phyloP scores from a whole-genome alignment of 805 yeast species.

The Yamadazyma olivae region DNA sequence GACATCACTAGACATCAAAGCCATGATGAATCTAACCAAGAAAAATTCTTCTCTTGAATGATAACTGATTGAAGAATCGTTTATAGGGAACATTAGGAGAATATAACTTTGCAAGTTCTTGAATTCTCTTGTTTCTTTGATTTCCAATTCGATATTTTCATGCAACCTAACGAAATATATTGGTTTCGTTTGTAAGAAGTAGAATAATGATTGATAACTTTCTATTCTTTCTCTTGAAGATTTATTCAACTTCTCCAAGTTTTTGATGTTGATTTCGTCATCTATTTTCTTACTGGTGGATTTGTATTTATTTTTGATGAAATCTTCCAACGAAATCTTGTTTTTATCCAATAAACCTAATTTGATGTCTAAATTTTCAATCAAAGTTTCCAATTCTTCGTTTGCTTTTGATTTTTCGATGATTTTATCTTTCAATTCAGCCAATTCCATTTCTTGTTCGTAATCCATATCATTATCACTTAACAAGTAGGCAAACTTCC shows the following conservation, averaged over 20 bases:
- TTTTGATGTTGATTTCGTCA: constrained; percentile 16
- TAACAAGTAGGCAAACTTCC: constrained; percentile 71
- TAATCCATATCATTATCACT: constrained; percentile 72
- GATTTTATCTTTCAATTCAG: constrained; percentile 64
- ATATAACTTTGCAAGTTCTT: constrained; percentile 22
- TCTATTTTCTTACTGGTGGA: constrained; percentile 15
- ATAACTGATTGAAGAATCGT: constrained; percentile 22
- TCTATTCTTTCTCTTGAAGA: constrained; percentile 54
- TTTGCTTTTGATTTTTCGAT: constrained; percentile 67
- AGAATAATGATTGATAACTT: constrained; percentile 73
- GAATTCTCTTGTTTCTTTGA: constrained; percentile 19
- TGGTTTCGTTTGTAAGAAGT: constrained; percentile 81
- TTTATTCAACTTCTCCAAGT: constrained; percentile 32
- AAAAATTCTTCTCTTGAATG: constrained; percentile 70
- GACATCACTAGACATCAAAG: constrained; percentile 42
- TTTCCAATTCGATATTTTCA: constrained; percentile 23
- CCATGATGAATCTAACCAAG: constrained; percentile 54
- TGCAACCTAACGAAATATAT: constrained; percentile 61
- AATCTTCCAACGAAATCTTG: constrained; percentile 73
- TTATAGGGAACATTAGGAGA: constrained; percentile 29
- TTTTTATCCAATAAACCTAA: constrained; percentile 75
- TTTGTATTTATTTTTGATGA: constrained; percentile 43
- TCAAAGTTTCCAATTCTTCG: constrained; percentile 67
- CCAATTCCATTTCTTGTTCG: constrained; percentile 69
- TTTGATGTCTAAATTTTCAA: constrained; percentile 76